A percentile compares a stretch with the other conserved stretches of the same genome.
Evolutionary conservation across 257 asterid species (phyloP).

Genomic region (Thymus mandschuricus): DNA sequence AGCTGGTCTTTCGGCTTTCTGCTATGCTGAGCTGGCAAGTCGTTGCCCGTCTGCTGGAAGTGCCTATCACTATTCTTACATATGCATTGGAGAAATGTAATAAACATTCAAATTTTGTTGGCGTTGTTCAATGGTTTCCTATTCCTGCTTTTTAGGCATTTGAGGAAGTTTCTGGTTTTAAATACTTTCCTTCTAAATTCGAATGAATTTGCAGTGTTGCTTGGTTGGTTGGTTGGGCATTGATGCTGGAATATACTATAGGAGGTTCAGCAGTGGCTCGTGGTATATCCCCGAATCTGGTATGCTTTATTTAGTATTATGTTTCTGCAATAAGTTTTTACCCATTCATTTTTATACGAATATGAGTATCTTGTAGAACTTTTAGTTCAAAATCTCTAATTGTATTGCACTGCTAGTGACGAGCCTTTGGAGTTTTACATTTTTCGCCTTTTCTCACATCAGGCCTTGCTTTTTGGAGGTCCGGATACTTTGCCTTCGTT

Average conservation of each 20-base stretch:
- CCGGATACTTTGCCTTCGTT: constrained; percentile 73
- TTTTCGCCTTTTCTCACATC: constrained; percentile 2
- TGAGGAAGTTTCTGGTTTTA: background rate
- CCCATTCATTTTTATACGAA: background rate
- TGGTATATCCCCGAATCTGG: constrained; percentile 96
- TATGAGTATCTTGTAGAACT: background rate
- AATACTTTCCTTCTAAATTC: background rate
- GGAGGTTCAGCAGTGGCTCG: constrained; percentile 98
- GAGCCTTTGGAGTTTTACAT: background rate
- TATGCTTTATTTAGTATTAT: constrained; percentile 24
- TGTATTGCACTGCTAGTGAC: background rate
- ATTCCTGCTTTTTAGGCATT: background rate
- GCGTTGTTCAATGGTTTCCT: background rate
- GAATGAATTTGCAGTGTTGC: constrained; percentile 60
- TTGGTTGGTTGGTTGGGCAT: constrained; percentile 91
- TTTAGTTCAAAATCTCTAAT: too few relatives aligned
- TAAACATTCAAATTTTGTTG: background rate
- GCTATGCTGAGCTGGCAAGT: constrained; percentile 87
- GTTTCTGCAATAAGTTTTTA: background rate
- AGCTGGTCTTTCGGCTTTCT: constrained; percentile 90
- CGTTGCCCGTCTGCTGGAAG: constrained; percentile 97
- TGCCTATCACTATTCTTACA: constrained; percentile 90
- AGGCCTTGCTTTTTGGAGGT: constrained; percentile 93
- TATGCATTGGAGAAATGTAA: constrained; percentile 91
- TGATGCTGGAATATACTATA: constrained; percentile 88